Evolutionary conservation across 1,284 basidiomycete genomes (phyloP), one percentile per base, ranked within the genome.

Genomic region (Moesziomyces globuligerus): DNA sequence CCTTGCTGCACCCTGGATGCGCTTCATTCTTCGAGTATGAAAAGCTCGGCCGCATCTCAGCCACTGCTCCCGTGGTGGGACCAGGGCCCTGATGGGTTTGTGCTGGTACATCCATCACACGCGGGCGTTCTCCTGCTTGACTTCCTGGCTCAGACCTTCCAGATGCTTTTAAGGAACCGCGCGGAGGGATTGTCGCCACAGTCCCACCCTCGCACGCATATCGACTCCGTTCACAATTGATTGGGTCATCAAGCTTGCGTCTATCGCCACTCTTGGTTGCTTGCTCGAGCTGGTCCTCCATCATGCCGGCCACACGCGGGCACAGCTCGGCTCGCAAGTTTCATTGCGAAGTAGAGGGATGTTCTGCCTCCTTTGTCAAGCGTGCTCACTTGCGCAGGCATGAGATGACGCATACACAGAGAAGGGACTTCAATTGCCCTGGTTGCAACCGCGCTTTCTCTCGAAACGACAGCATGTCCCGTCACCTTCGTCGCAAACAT

Each of bases 341-440:
- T 24, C 57, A 50, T 18, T 71, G 68, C 57, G 52, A 59, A 0
- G 53, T 61, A 10, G 43, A 48, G 15, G 57, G 61, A 49, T 71
- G 68, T 58, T 49, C 56, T 17, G 68, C 68, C n/a, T 55, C 68
- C 1, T 71, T 71, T 32, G 54, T 65, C 44, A 71, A 71, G 46
- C 59, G 68, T 15, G 68, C 68, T 4, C 68, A 71, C 38, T 39
- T 71, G 37, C 61, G 68, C 15, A 10, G 68, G 21, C 68, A 71
- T 50, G 61, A 71, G 49, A 66, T 71, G 68, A 71, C 68, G 18
- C 68, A 71, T 29, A 66, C 68, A 0, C 61, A 58, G 34, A 18
- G 61, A 11, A 57, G 68, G 13, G 68, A 71, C 41, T 71, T 66
- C 24, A 25, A n/a, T 40, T 71, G 68, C 28, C 61, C 57, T 8